Conservation (phyloP, 2,329 filamentous ascomycete species). For the Colletotrichum ledebouriae region DNA sequence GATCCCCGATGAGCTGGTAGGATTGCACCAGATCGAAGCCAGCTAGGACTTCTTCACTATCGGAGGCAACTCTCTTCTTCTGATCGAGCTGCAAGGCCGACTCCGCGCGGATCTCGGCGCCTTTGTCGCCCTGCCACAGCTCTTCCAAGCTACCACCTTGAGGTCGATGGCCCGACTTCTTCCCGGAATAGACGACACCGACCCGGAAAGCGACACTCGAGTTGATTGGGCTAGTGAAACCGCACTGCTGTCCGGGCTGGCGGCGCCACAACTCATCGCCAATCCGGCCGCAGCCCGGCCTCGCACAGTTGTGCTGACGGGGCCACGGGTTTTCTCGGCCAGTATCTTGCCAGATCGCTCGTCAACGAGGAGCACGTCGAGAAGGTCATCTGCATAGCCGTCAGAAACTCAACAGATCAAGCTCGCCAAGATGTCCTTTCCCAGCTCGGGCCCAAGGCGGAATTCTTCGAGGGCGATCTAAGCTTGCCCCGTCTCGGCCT, state of each 20-base stretch:
- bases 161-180: no score
- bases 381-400: slow-evolving; percentile 57
- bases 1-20: background rate
- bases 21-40: background rate
- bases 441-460: slow-evolving; percentile 1
- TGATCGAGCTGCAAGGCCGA: slow-evolving; percentile 50
- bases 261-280: background rate
- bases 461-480: background rate
- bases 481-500: slow-evolving; percentile 45
- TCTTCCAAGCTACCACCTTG: slow-evolving; percentile 45
- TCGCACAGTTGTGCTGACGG: slow-evolving; percentile 49
- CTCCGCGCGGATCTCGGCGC: slow-evolving; percentile 50
- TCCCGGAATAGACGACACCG: no score
- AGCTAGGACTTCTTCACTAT: slow-evolving; percentile 53
- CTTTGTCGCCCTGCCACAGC: slow-evolving; percentile 47
- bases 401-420: slow-evolving; percentile 34
- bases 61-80: slow-evolving; percentile 54
- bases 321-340: slow-evolving; percentile 55
- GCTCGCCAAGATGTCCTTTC: slow-evolving; percentile 30
- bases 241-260: slow-evolving; percentile 49
- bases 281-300: slow-evolving; percentile 20
- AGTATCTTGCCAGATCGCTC: slow-evolving; percentile 51
- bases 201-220: no score
- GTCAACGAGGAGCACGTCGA: slow-evolving; percentile 46
- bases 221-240: slow-evolving; percentile 28